Percentiles rank a stretch among this genome's conserved stretches.
These are phyloP conservation scores for Chlamydomonas sphaeroides DNA, from an alignment of 139 green algal species.

Conservation along the genomic window DNA sequence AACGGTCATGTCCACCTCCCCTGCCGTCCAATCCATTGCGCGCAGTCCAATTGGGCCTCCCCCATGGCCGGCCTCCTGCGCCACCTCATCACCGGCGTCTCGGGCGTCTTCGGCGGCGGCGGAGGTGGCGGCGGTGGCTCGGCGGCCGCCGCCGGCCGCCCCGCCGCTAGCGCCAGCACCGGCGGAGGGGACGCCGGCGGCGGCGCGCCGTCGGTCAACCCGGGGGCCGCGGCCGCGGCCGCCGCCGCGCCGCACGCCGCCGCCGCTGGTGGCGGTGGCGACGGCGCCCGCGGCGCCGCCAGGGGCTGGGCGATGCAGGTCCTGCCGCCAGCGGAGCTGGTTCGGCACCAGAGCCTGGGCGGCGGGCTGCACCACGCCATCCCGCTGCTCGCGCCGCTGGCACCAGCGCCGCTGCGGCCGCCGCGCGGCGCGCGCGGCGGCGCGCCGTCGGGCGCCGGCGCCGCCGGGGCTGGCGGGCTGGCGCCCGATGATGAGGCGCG, in stretches of 20 bases:
- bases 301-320: neutral
- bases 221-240: neutral
- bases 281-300: neutral
- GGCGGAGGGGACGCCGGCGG: neutral
- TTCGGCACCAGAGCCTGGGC: conserved; percentile 2
- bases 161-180: neutral
- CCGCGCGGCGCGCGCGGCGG: neutral
- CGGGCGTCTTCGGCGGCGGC: conserved; percentile 4
- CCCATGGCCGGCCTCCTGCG: conserved; percentile 3
- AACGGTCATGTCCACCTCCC: too few species aligned
- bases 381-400: conserved; percentile 10
- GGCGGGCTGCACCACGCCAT: conserved; percentile 28
- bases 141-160: neutral
- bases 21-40: too few species aligned
- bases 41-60: too few species aligned
- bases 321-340: neutral
- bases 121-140: neutral
- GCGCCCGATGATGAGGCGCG: neutral
- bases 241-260: too few species aligned
- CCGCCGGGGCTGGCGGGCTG: neutral
- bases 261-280: neutral
- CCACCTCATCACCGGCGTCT: conserved; percentile 16
- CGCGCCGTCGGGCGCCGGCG: neutral
- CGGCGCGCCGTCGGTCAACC: conserved; percentile 16
- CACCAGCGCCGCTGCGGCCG: neutral